phyloP scores from a whole-genome alignment of 2,329 filamentous ascomycete genomes.

The Paecilomyces formosus region DNA sequence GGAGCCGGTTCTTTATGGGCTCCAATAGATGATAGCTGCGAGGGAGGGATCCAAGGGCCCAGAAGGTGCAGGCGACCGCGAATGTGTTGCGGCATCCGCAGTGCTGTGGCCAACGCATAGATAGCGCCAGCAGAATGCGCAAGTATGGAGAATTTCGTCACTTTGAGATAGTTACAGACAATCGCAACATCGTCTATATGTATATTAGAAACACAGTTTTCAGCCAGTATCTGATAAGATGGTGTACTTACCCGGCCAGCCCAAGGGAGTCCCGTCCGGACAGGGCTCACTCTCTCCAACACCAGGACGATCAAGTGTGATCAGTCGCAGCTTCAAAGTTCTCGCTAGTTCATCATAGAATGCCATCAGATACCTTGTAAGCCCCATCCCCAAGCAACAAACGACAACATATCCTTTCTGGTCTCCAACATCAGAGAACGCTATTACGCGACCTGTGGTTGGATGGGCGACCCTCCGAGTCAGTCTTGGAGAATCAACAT shows the following conservation, averaged over 20 bases:
- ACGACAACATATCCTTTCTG: conserved; percentile 86
- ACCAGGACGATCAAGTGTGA: conserved; percentile 88
- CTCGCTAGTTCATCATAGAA: conserved; percentile 95
- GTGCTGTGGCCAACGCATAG: conserved; percentile 87
- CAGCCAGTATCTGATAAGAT: not conserved
- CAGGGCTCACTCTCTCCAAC: conserved; percentile 88
- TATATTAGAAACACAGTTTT: conserved; percentile 31
- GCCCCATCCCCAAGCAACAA: conserved; percentile 94
- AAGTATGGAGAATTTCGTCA: conserved; percentile 91
- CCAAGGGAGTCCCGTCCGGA: conserved; percentile 75
- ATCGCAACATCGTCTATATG: conserved; percentile 70
- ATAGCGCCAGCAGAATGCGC: conserved; percentile 97
- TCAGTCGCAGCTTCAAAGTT: conserved; percentile 79
- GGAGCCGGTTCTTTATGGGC: conserved; percentile 68
- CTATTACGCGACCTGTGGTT: conserved; percentile 78
- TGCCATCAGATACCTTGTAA: conserved; percentile 90
- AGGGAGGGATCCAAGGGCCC: conserved; percentile 87
- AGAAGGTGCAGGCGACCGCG: conserved; percentile 88
- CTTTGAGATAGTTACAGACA: conserved; percentile 84
- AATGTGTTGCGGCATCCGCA: conserved; percentile 94
- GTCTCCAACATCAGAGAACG: conserved; percentile 94
- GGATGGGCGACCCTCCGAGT: conserved; percentile 85
- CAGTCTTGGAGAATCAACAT: conserved; percentile 72
- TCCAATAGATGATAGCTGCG: conserved; percentile 75
- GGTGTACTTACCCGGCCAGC: conserved; percentile 72